Evolutionary conservation across 192 early-diverging fungal species (phyloP), one percentile per base, ranked within the genome.

Genomic region (Umbelopsis sp.): DNA sequence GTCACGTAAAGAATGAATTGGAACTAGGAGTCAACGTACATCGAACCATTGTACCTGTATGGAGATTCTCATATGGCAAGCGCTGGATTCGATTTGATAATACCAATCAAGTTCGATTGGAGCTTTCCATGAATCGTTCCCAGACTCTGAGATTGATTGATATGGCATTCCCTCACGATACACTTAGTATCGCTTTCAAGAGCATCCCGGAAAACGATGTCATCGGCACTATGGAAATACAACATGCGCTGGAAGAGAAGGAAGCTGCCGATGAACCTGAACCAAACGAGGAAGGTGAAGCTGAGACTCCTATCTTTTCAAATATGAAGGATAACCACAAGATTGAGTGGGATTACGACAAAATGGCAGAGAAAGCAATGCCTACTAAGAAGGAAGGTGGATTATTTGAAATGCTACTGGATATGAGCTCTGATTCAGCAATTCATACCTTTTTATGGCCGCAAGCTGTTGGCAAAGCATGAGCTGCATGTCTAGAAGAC

Each of bases 61-160:
- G 76, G 76, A 66, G 77, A 68, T 78, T 66, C 49, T 68, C 73
- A 21, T 51, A 78, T 10, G 77, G 74, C 45, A 78, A 78, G 52
- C 65, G 72, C 6, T 74, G 73, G 77, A 62, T 65, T 32, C 62
- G 72, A 52, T 74, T 78, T 54, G 72, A 73, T 12, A 32, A 59
- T 31, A 78, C 54, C 31, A 78, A 78, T 51, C 77, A 78, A 47
- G 72, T 73, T 4, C 65, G 77, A 32, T 41, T 78, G 43, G 77
- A 78, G 20, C 56, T 62, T 34, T 62, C 56, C 31, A 62, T 62
- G 31, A 62, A 62, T 34, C 56, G 56, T 34, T 62, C 56, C 26
- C 16, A 62, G 31, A 62, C 8, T 8, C 29, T 62, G 14, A 31
- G 34, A 34, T 62, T 62, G 31, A 62, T 62, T 14, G 56, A 62